Evolutionary conservation across 345 rosid species (phyloP).

Genomic region (Eucalyptus sideroxylon): DNA sequence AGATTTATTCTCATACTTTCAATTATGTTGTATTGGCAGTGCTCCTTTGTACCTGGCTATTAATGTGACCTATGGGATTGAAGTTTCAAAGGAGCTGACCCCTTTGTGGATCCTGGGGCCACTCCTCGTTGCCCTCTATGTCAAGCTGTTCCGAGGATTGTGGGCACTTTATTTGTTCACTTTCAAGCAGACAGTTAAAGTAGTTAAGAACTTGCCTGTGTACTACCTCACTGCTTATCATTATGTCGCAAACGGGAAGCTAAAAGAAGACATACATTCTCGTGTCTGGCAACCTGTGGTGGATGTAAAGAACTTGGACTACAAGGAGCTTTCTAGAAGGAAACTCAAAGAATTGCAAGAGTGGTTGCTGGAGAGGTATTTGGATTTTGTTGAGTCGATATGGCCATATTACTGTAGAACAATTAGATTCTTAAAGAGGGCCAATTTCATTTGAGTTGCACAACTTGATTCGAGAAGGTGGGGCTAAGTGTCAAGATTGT

Average conservation of each 20-base stretch:
- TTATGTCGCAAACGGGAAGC: constrained; percentile 51
- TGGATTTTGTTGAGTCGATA: constrained; percentile 75
- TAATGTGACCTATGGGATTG: constrained; percentile 48
- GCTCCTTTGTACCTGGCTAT: constrained; percentile 55
- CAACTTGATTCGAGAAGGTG: not conserved
- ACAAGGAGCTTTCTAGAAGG: constrained; percentile 40
- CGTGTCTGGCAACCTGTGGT: constrained; percentile 40
- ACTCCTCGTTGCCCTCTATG: constrained; percentile 43
- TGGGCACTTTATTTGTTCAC: constrained; percentile 59
- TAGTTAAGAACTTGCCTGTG: constrained; percentile 43
- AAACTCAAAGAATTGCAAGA: constrained; percentile 43
- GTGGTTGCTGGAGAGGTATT: constrained; percentile 55
- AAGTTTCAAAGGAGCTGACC: constrained; percentile 70
- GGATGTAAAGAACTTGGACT: constrained; percentile 50
- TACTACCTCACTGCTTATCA: constrained; percentile 34
- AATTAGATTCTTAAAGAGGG: constrained; percentile 87
- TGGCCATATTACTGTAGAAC: constrained; percentile 98
- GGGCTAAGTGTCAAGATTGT: not conserved
- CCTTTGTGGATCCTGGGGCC: constrained; percentile 91
- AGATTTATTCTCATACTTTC: not conserved
- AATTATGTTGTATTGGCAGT: constrained; percentile 24
- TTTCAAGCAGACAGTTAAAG: constrained; percentile 51
- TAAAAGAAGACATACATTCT: constrained; percentile 36
- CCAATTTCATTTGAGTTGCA: constrained; percentile 47
- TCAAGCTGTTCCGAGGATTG: constrained; percentile 60